Base-by-base conservation (phyloP, 2,329 filamentous ascomycete genomes). In the Ascochyta pisi region DNA sequence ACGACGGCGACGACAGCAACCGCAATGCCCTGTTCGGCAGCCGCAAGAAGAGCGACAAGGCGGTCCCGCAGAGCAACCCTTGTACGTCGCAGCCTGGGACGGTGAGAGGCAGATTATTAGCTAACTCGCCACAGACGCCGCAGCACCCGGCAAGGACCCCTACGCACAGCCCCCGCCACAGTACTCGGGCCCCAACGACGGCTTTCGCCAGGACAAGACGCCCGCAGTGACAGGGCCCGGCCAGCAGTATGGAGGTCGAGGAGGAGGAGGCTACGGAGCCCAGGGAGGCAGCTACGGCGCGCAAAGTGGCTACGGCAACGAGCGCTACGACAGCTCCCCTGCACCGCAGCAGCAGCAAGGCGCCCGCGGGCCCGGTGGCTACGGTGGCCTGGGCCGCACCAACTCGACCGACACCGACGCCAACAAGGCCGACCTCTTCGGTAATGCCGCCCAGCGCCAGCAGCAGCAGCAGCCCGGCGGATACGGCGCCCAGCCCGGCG, bases 381-480 rank as follows among this genome's bases (percentile, higher is more conserved):
- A 78, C 53, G 76, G 74, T 40, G 74, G 78, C 42, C 72, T 76
- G 2, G 57, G 62, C 26, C 56, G 61, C 34, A 63, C 65, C 27
- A 46, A 46, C n/a, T 79, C 79, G 50, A 80, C 79, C 62, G 61
- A 81, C 82, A 76, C 76, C 15, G 84, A 86, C 55, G 78, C 78
- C 34, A 83, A 87, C 60, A 82, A 87, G 37, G 84, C 89, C 68
- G 85, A 83, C 26, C 80, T 91, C 4, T 90, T 91, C 55, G 85
- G 84, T 22, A 82, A 82, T 56, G 84, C 85, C 2, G 71, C 77
- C 16, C 75, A 84, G 50, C 75, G 84, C 49, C 70, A 75, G 37
- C 78, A 84, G 63, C 76, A 82, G 48, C 63, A 52, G 50, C 69
- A 70, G 56, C 70, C 75, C 29, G 61, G 49, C 66, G 59, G 50